These are phyloP conservation scores for Verticillium dahliae DNA, from an alignment of 2,329 filamentous ascomycete species.

Conservation along the genomic window DNA sequence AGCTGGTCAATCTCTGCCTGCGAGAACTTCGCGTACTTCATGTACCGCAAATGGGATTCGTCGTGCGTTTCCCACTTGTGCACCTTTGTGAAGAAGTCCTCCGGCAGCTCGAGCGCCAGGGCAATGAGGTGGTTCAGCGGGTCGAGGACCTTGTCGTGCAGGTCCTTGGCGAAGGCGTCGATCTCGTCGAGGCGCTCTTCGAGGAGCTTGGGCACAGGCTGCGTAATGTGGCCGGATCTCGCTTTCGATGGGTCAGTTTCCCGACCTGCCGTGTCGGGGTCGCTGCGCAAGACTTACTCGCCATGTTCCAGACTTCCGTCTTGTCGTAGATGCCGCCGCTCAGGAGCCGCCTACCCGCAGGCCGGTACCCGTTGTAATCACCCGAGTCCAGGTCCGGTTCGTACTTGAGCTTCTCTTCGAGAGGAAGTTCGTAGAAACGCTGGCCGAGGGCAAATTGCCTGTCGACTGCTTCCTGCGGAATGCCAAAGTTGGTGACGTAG, in stretches of 20 bases:
- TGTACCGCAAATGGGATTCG: constrained; percentile 55
- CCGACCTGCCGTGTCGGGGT: no score
- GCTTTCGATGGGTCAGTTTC: constrained; percentile 9
- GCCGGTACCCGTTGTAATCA: constrained; percentile 50
- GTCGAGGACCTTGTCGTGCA: constrained; percentile 47
- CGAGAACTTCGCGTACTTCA: constrained; percentile 46
- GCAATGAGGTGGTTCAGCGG: constrained; percentile 53
- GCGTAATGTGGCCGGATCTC: constrained; percentile 19
- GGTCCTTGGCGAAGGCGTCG: constrained; percentile 43
- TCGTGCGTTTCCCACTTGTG: constrained; percentile 50
- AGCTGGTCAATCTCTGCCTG: constrained; percentile 35
- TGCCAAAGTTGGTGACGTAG: constrained; percentile 55
- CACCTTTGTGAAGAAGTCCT: constrained; percentile 44
- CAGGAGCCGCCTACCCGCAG: constrained; percentile 28
- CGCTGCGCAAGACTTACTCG: constrained; percentile 16
- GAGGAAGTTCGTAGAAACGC: constrained; percentile 43
- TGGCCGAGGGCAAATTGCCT: constrained; percentile 52
- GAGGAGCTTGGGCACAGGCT: constrained; percentile 32
- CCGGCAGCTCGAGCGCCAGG: constrained; percentile 51
- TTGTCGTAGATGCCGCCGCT: constrained; percentile 29
- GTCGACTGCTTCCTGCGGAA: constrained; percentile 50
- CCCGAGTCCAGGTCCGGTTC: constrained; percentile 36
- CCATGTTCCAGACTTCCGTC: constrained; percentile 28
- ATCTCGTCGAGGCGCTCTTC: constrained; percentile 45
- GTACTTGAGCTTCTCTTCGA: constrained; percentile 54